Evolutionary conservation across 345 rosid species (phyloP).

Genomic region (Tarenaya hassleriana): DNA sequence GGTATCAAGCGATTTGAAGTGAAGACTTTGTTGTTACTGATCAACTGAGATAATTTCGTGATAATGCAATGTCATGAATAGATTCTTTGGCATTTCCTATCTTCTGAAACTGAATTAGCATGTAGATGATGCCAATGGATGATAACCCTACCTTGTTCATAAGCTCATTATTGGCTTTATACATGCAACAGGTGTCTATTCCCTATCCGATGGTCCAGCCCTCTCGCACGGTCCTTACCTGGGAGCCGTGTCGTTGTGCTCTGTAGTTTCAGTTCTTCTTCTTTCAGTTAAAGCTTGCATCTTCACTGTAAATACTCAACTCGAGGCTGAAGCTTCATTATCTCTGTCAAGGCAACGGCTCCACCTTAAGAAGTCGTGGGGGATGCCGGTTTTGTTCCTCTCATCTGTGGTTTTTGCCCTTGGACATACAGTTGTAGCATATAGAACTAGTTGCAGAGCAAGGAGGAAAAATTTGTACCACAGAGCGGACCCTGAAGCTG

Average conservation of each 20-base stretch:
- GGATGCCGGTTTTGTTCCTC: slow-evolving; percentile 89
- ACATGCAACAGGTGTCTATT: slow-evolving; percentile 58
- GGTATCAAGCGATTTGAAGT: too few relatives aligned
- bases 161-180: background rate
- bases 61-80: too few relatives aligned
- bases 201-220: slow-evolving; percentile 59
- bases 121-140: slow-evolving; percentile 1
- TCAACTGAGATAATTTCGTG: too few relatives aligned
- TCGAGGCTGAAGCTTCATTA: slow-evolving; percentile 58
- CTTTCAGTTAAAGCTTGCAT: slow-evolving; percentile 76
- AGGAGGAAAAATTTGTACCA: slow-evolving; percentile 73
- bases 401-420: slow-evolving; percentile 80
- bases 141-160: background rate
- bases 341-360: slow-evolving; percentile 64
- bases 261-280: slow-evolving; percentile 55
- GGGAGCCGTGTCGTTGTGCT: slow-evolving; percentile 69
- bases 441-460: slow-evolving; percentile 80
- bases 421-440: slow-evolving; percentile 81
- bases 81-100: background rate
- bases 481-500: slow-evolving; percentile 86
- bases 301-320: slow-evolving; percentile 63
- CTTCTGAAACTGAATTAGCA: background rate
- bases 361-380: slow-evolving; percentile 87
- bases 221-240: slow-evolving; percentile 85
- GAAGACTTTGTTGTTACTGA: too few relatives aligned